Conservation (phyloP, 2,329 filamentous ascomycete species). For the Trichophaea hybrida region DNA sequence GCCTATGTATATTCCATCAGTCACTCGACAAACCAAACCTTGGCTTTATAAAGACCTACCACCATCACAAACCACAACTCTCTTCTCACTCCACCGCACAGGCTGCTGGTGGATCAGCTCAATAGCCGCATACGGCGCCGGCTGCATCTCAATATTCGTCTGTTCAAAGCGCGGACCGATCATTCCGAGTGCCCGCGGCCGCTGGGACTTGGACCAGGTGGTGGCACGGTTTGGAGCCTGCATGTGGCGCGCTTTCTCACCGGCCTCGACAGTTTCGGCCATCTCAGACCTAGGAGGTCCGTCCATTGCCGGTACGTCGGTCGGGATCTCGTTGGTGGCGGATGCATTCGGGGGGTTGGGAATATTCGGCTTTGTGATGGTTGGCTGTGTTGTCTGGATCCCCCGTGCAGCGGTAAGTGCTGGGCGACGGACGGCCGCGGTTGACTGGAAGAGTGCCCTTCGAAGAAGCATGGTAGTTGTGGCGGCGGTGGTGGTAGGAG, state of each 20-base stretch:
- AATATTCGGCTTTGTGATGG: conserved; percentile 32
- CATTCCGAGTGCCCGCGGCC: conserved; percentile 70
- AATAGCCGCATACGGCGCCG: conserved; percentile 77
- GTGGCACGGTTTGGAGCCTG: conserved; percentile 77
- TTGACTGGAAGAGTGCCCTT: neutral
- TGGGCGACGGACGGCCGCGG: conserved; percentile 5
- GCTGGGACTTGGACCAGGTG: conserved; percentile 78
- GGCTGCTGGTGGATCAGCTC: conserved; percentile 93
- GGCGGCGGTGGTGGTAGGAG: neutral
- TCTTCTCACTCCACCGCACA: conserved; percentile 76
- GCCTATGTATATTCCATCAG: conserved; percentile 30
- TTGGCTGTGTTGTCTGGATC: conserved; percentile 21
- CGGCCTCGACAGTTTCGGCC: conserved; percentile 38
- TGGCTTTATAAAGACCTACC: conserved; percentile 31
- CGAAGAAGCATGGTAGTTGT: neutral
- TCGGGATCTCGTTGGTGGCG: conserved; percentile 45
- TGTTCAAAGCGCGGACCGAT: conserved; percentile 90
- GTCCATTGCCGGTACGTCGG: conserved; percentile 32
- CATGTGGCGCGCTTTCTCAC: conserved; percentile 43
- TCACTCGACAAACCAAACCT: neutral
- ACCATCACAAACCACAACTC: conserved; percentile 74
- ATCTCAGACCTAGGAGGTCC: conserved; percentile 33
- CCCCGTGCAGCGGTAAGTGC: conserved; percentile 15
- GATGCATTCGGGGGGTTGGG: conserved; percentile 42
- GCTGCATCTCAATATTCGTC: conserved; percentile 85